Evolutionary conservation across 2,329 filamentous ascomycete species (phyloP).

Genomic region (Aspergillus carbonarius): DNA sequence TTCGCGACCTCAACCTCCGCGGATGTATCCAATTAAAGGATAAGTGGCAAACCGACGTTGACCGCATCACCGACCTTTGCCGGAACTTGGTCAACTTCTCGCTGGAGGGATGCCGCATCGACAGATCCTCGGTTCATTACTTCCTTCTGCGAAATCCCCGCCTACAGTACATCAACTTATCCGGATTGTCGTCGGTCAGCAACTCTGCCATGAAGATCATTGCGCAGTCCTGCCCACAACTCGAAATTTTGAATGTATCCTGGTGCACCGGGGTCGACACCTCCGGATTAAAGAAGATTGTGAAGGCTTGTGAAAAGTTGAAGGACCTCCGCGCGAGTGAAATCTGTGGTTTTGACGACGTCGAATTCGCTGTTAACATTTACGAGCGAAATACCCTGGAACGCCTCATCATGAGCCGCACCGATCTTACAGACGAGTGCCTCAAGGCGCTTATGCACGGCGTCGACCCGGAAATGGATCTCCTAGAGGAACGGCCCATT

Average conservation of each 20-base stretch:
- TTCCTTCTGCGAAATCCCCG: conserved; percentile 74
- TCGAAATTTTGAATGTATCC: conserved; percentile 85
- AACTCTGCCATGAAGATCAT: conserved; percentile 87
- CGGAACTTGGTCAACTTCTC: conserved; percentile 84
- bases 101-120: conserved; percentile 84
- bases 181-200: conserved; percentile 70
- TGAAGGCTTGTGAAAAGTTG: conserved; percentile 70
- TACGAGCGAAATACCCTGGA: conserved; percentile 81
- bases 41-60: conserved; percentile 70
- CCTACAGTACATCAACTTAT: conserved; percentile 82
- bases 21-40: conserved; percentile 88
- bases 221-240: conserved; percentile 71
- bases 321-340: conserved; percentile 81
- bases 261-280: conserved; percentile 90
- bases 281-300: conserved; percentile 68
- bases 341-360: conserved; percentile 73
- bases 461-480: conserved; percentile 71
- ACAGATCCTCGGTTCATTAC: conserved; percentile 74
- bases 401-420: conserved; percentile 74
- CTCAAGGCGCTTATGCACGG: conserved; percentile 76
- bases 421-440: conserved; percentile 72
- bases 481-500: conserved; percentile 72
- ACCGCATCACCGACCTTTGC: conserved; percentile 72
- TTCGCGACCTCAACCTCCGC: conserved; percentile 84
- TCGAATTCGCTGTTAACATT: conserved; percentile 69